Evolutionary conservation across 208 protist species (phyloP), one percentile per base, ranked within the genome.

Genomic region (Borovskyia barvae): DNA sequence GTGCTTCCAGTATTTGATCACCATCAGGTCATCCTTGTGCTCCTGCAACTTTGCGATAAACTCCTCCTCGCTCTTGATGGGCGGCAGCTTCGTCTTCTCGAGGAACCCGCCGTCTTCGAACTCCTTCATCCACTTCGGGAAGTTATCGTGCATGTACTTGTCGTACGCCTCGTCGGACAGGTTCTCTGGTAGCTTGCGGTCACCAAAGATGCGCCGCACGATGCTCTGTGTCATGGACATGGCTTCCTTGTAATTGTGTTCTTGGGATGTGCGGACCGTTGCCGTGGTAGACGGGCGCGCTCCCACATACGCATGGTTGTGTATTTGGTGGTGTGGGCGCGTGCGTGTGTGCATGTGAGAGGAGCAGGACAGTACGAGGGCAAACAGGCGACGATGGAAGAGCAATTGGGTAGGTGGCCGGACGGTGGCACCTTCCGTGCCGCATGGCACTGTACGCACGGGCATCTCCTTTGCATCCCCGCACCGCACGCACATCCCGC

Each of bases 1-100:
- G 47, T 93, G 85, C 64, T 97, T 97, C 90, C 92, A 97, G 55
- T 79, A 97, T 57, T 97, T 97, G 52, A 97, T 78, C 35, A 97
- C 87, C 71, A 97, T 75, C 22, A 97, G 55, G 50, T 97, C 87
- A 59, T 93, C 55, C 52, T 85, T 81, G 73, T 97, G 87, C 68
- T 94, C 68, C 54, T 84, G 66, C 17, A 97, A 77, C 49, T 92
- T 94, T n/a, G 73, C 43, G 7, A 95, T 58, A 7, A 97, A 72
- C 41, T 94, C 89, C 40, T 93, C 82, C 52, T 97, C 89, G 49
- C 71, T 88, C 41, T 74, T 69, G 57, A 97, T 94, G 24, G 80
- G 40, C 2, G 85, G 82, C 28, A 97, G 45, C 56, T 92, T 90
- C 22, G 87, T 97, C 54, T 82, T 65, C 36, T 97, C 83, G 5